A percentile compares a stretch with the other conserved stretches of the same genome.
These are phyloP conservation scores for Aspergillus floridensis DNA, from an alignment of 2,329 filamentous ascomycete species.

Conservation along the genomic window DNA sequence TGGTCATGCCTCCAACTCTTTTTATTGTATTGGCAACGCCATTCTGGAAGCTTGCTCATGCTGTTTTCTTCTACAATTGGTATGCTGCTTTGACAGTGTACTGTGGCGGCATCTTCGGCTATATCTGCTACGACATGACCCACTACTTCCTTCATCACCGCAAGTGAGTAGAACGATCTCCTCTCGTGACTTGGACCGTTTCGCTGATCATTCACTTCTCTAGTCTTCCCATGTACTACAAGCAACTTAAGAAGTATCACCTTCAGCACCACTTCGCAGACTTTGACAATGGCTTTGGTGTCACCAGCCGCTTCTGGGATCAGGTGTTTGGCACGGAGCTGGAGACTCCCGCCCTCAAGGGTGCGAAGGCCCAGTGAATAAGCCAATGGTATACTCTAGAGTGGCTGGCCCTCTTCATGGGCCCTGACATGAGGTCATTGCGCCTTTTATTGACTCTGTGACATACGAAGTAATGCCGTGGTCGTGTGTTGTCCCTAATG, in stretches of 20 bases:
- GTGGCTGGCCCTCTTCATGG: not conserved
- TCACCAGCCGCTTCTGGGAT: constrained; percentile 97
- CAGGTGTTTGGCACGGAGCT: constrained; percentile 86
- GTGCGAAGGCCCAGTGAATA: constrained; percentile 35
- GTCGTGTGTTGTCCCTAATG: constrained; percentile 4
- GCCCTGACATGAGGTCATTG: not conserved
- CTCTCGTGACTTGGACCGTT: not conserved
- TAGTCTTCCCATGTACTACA: constrained; percentile 82
- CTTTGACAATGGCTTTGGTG: constrained; percentile 95
- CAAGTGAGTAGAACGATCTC: constrained; percentile 57
- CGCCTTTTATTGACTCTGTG: not conserved
- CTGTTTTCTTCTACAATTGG: constrained; percentile 82
- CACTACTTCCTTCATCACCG: constrained; percentile 98
- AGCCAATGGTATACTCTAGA: not conserved
- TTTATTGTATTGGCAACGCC: constrained; percentile 80
- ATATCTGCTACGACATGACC: constrained; percentile 93
- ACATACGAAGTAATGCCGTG: constrained; percentile 18
- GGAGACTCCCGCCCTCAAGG: constrained; percentile 39
- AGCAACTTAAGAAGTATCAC: constrained; percentile 93
- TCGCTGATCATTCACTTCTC: constrained; percentile 11
- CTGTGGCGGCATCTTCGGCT: constrained; percentile 91
- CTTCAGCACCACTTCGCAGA: constrained; percentile 96
- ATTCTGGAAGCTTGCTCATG: constrained; percentile 88
- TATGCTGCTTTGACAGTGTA: constrained; percentile 73
- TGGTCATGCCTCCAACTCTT: constrained; percentile 93